Conservation (phyloP, 2,329 filamentous ascomycete genomes). For the Phialocephala sp. region DNA sequence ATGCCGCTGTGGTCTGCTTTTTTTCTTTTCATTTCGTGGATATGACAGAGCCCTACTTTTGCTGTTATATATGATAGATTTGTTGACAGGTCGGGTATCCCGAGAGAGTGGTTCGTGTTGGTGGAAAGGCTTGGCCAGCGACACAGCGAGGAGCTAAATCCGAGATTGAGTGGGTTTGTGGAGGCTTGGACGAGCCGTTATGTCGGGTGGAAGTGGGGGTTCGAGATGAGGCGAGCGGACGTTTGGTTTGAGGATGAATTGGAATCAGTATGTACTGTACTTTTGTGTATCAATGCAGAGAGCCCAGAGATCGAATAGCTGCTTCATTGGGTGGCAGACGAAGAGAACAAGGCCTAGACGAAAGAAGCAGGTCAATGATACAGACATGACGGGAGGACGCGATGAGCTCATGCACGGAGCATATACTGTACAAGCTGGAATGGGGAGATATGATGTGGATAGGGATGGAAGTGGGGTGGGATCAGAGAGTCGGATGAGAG, state of each 20-base stretch:
- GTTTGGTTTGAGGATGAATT: too few relatives aligned
- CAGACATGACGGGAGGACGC: not conserved
- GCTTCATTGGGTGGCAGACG: not conserved
- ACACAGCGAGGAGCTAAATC: not conserved
- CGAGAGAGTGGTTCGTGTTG: slow-evolving; percentile 8
- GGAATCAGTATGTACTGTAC: not conserved
- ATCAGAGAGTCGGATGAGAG: not conserved
- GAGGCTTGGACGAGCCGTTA: not conserved
- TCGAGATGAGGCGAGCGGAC: not conserved
- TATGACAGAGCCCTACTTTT: not conserved
- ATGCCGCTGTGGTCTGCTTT: not conserved
- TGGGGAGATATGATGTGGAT: not conserved
- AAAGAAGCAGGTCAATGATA: not conserved
- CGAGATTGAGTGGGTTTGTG: not conserved
- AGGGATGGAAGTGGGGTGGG: not conserved
- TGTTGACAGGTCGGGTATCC: not conserved
- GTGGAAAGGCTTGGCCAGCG: not conserved
- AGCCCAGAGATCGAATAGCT: not conserved
- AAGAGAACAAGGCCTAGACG: slow-evolving; percentile 2
- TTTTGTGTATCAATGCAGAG: not conserved
- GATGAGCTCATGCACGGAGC: not conserved
- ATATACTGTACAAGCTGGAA: not conserved
- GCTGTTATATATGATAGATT: not conserved
- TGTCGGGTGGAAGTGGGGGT: not conserved
- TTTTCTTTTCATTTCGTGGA: not conserved